These are phyloP conservation scores for Rhododendron williamsianum DNA, from an alignment of 148 eudicot species.

Conservation along the genomic window DNA sequence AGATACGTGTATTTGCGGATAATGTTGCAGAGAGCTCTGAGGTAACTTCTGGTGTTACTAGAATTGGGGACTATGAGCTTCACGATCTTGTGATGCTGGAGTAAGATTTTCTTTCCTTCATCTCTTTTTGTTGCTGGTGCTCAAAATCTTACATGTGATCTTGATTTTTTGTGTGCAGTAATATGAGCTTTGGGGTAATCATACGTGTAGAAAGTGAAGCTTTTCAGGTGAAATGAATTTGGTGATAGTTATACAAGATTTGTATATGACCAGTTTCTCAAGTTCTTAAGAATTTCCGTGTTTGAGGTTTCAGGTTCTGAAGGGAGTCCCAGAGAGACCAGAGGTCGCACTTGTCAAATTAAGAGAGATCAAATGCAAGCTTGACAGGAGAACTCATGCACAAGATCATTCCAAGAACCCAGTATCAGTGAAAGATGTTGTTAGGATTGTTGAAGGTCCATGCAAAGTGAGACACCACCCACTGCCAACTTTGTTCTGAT, in stretches of 20 bases:
- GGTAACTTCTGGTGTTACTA: constrained; percentile 89
- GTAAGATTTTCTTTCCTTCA: constrained; percentile 37
- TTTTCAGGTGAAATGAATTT: constrained; percentile 59
- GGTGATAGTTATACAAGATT: background rate
- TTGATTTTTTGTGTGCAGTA: constrained; percentile 55
- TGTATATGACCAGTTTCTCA: constrained; percentile 17
- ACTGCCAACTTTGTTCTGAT: constrained; percentile 1
- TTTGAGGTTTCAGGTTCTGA: constrained; percentile 60
- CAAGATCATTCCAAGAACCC: constrained; percentile 71
- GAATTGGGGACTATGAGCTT: constrained; percentile 92
- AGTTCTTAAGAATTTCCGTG: constrained; percentile 28
- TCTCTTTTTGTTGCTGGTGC: constrained; percentile 1
- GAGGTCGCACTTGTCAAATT: constrained; percentile 80
- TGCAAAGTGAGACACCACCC: constrained; percentile 45
- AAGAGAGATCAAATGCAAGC: constrained; percentile 83
- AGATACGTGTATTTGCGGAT: constrained; percentile 93
- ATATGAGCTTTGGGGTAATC: constrained; percentile 84
- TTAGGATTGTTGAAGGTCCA: constrained; percentile 73
- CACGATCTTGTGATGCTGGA: constrained; percentile 94
- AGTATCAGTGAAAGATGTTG: constrained; percentile 83
- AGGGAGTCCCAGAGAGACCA: constrained; percentile 89
- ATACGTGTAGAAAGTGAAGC: constrained; percentile 99
- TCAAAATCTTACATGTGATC: background rate
- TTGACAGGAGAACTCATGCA: constrained; percentile 56
- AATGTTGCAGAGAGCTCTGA: constrained; percentile 98